A percentile compares a stretch with the other conserved stretches of the same genome.
Conservation (phyloP, 768 basidiomycete genomes). For the Phlegmacium glaucopus region DNA sequence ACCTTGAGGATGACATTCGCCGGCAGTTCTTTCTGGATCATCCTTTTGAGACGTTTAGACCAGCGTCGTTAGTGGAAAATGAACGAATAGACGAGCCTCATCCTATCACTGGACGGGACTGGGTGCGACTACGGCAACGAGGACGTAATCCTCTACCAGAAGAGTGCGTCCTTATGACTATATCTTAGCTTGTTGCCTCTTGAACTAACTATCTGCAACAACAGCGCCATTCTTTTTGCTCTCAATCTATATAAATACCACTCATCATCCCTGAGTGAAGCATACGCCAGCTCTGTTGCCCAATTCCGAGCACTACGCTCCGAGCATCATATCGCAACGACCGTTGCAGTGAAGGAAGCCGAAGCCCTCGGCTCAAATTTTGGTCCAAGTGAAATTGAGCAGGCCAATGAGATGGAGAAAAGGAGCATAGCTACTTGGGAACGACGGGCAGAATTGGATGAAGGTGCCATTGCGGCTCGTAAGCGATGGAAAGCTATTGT, state of each 20-base stretch:
- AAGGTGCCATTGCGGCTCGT: slow-evolving; percentile 58
- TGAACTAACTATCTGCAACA: slow-evolving; percentile 5
- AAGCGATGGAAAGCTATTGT: slow-evolving; percentile 79
- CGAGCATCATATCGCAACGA: slow-evolving; percentile 73
- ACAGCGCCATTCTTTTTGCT: slow-evolving; percentile 78
- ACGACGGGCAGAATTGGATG: slow-evolving; percentile 50
- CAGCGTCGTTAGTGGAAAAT: slow-evolving; percentile 72
- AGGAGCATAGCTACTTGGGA: slow-evolving; percentile 58
- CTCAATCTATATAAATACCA: slow-evolving; percentile 72
- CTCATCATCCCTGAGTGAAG: slow-evolving; percentile 60
- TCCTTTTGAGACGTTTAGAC: slow-evolving; percentile 91
- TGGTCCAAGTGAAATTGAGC: slow-evolving; percentile 55
- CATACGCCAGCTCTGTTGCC: slow-evolving; percentile 74
- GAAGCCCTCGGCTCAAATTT: slow-evolving; percentile 69
- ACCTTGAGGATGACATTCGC: slow-evolving; percentile 83
- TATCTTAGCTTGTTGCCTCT: slow-evolving; percentile 5
- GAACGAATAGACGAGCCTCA: slow-evolving; percentile 53
- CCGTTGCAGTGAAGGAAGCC: slow-evolving; percentile 79
- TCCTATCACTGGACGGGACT: slow-evolving; percentile 54
- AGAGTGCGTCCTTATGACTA: slow-evolving; percentile 59
- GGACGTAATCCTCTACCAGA: slow-evolving; percentile 82
- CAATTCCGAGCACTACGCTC: slow-evolving; percentile 90
- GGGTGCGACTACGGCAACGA: slow-evolving; percentile 80
- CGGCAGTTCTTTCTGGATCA: slow-evolving; percentile 94
- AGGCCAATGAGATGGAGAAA: slow-evolving; percentile 59